Conservation (phyloP, 768 basidiomycete species). For the Serendipita sp. region DNA sequence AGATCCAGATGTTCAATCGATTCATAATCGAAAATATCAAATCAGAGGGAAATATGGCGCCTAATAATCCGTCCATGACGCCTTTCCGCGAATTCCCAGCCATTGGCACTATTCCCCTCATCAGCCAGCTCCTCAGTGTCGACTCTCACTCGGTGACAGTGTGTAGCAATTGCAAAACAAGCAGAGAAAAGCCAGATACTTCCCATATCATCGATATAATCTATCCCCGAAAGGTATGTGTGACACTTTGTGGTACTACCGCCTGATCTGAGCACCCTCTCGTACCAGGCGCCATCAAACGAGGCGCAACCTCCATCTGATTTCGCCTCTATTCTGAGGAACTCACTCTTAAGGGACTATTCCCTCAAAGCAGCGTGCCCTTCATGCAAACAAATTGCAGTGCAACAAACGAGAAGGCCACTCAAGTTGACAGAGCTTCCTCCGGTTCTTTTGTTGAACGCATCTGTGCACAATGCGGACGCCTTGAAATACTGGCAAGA, state of each 20-base stretch:
- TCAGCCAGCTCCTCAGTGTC: conserved; percentile 76
- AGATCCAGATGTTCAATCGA: conserved; percentile 90
- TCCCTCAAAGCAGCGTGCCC: conserved; percentile 78
- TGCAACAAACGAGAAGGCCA: conserved; percentile 53
- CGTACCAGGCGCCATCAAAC: conserved; percentile 18
- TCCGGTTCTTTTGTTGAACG: conserved; percentile 73
- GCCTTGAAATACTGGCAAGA: conserved; percentile 64
- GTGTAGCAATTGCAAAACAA: conserved; percentile 58
- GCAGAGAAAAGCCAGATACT: conserved; percentile 58
- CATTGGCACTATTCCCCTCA: conserved; percentile 34
- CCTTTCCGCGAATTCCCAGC: conserved; percentile 18
- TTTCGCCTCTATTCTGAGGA: conserved; percentile 53
- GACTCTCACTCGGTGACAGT: conserved; percentile 58
- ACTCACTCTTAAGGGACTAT: conserved; percentile 66
- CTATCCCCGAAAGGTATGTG: conserved; percentile 66
- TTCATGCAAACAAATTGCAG: conserved; percentile 61
- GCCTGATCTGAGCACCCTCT: not conserved
- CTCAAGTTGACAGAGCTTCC: conserved; percentile 50
- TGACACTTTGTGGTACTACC: not conserved
- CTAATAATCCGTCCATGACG: conserved; percentile 39
- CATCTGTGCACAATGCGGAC: conserved; percentile 64
- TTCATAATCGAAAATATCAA: conserved; percentile 79
- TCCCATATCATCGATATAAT: conserved; percentile 73
- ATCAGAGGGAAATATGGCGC: conserved; percentile 51
- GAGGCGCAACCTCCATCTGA: conserved; percentile 25